A percentile compares a stretch with the other conserved stretches of the same genome.
phyloP scores from a whole-genome alignment of 148 eudicot genomes.

The Amaranthus cruentus region DNA sequence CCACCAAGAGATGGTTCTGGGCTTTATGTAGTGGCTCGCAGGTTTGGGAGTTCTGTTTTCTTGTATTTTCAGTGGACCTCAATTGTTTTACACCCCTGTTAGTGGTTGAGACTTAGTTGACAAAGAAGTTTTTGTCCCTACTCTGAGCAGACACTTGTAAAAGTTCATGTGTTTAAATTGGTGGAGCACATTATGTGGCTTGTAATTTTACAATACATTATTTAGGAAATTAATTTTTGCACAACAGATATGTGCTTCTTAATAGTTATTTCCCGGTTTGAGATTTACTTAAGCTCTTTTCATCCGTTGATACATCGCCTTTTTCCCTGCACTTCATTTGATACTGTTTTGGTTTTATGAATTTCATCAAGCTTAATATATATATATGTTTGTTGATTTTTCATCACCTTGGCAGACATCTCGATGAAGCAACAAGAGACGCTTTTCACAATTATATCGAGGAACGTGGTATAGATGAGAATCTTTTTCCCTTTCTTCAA shows the following conservation, averaged over 20 bases:
- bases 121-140: not conserved
- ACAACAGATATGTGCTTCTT: no score
- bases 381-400: not conserved
- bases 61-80: not conserved
- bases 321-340: not conserved
- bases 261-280: no score
- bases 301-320: not conserved
- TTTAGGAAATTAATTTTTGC: no score
- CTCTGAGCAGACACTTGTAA: not conserved
- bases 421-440: conserved; percentile 57
- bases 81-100: not conserved
- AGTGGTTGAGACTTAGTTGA: not conserved
- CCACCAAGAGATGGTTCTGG: not conserved
- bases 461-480: conserved; percentile 70
- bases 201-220: no score
- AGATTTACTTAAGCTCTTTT: not conserved
- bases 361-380: not conserved
- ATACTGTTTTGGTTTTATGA: not conserved
- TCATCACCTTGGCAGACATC: conserved; percentile 34
- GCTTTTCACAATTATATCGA: conserved; percentile 56
- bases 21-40: not conserved
- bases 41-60: not conserved
- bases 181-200: not conserved
- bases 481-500: conserved; percentile 67
- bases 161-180: not conserved